phyloP scores from a whole-genome alignment of 129 eudicot genomes.

The Flaveria linearis region DNA sequence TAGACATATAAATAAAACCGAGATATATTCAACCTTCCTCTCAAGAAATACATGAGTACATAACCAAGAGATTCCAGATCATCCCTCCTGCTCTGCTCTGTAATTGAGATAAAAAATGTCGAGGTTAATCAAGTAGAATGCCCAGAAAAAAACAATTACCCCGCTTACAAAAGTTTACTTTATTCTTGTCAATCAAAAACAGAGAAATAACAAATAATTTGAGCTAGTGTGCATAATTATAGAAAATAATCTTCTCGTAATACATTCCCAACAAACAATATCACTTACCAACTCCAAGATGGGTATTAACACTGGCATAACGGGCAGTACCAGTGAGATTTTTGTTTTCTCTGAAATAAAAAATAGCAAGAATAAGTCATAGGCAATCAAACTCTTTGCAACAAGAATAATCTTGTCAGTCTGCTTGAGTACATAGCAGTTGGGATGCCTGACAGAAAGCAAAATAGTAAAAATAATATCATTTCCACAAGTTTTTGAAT shows the following conservation, averaged over 20 bases:
- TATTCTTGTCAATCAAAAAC: constrained; percentile 22
- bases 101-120: constrained; percentile 14
- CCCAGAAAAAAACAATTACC: neutral
- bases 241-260: neutral
- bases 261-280: constrained; percentile 8
- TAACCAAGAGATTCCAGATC: constrained; percentile 91
- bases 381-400: constrained; percentile 3
- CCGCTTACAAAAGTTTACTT: neutral
- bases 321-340: constrained; percentile 94
- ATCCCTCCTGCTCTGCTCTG: constrained; percentile 94
- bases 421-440: constrained; percentile 5
- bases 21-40: constrained; percentile 69
- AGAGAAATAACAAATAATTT: neutral
- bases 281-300: constrained; percentile 74
- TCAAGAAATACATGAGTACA: constrained; percentile 78
- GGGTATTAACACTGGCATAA: constrained; percentile 81
- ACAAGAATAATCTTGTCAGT: constrained; percentile 4
- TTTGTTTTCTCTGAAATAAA: constrained; percentile 74
- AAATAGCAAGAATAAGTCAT: constrained; percentile 6
- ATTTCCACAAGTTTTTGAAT: constrained; percentile 7
- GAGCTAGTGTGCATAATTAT: neutral
- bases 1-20: neutral
- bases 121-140: neutral
- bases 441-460: constrained; percentile 1
- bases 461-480: neutral